A percentile compares a stretch with the other conserved stretches of the same genome.
These are phyloP conservation scores for Psilocybe azurescens DNA, from an alignment of 768 basidiomycete species.

Conservation along the genomic window DNA sequence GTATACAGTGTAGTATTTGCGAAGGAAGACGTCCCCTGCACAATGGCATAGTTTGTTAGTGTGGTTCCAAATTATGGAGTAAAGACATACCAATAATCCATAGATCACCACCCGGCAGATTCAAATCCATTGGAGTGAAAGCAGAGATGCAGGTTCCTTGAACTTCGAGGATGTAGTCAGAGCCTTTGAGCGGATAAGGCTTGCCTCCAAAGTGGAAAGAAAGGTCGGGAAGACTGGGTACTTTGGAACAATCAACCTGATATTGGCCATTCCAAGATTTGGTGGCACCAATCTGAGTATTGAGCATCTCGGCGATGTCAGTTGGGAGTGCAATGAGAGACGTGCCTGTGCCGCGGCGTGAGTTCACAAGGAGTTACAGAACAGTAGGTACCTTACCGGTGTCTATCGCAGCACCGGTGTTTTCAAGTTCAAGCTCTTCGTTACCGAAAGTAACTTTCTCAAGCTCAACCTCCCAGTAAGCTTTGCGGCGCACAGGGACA, in stretches of 20 bases:
- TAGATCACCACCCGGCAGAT: slow-evolving; percentile 75
- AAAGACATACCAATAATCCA: slow-evolving; percentile 83
- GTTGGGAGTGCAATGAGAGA: slow-evolving; percentile 93
- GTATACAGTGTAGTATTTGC: slow-evolving; percentile 92
- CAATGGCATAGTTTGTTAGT: neutral
- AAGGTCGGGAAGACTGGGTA: slow-evolving; percentile 82
- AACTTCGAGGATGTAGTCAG: slow-evolving; percentile 90
- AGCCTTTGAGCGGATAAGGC: slow-evolving; percentile 77
- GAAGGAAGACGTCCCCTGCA: slow-evolving; percentile 86
- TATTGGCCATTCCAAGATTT: slow-evolving; percentile 98
- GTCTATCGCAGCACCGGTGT: slow-evolving; percentile 93
- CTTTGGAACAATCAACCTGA: slow-evolving; percentile 84
- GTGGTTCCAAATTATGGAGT: neutral
- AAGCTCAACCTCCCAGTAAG: slow-evolving; percentile 98
- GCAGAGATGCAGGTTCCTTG: slow-evolving; percentile 93
- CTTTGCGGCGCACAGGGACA: slow-evolving; percentile 91
- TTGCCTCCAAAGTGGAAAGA: slow-evolving; percentile 84
- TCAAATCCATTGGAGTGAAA: slow-evolving; percentile 92
- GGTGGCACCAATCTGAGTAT: slow-evolving; percentile 92
- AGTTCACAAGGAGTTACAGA: slow-evolving; percentile 9
- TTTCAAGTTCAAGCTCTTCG: slow-evolving; percentile 88
- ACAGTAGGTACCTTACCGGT: slow-evolving; percentile 55
- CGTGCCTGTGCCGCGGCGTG: slow-evolving; percentile 60
- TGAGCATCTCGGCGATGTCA: slow-evolving; percentile 98
- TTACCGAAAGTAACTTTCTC: slow-evolving; percentile 84